A percentile compares a stretch with the other conserved stretches of the same genome.
These are phyloP conservation scores for Sporothrix humicola DNA, from an alignment of 2,329 filamentous ascomycete species.

Conservation along the genomic window DNA sequence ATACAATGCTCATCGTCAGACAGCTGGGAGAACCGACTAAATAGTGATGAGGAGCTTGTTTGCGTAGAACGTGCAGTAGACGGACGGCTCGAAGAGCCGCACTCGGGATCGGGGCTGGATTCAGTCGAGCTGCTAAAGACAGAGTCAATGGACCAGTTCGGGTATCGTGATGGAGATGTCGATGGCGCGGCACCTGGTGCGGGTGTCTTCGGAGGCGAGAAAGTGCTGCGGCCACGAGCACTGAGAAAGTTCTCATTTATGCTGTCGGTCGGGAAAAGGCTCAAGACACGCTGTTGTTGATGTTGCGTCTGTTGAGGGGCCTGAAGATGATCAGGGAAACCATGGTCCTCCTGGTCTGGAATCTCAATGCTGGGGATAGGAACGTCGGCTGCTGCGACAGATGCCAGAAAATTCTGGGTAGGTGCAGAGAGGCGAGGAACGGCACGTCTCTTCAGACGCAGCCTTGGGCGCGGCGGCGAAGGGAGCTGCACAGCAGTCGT, in stretches of 20 bases:
- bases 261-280: constrained; percentile 38
- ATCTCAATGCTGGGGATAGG: constrained; percentile 70
- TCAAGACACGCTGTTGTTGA: not conserved
- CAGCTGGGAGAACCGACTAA: constrained; percentile 61
- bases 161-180: constrained; percentile 55
- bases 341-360: constrained; percentile 48
- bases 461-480: constrained; percentile 59
- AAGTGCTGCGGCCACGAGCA: constrained; percentile 49
- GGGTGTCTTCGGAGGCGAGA: constrained; percentile 66
- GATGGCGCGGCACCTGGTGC: constrained; percentile 54
- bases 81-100: constrained; percentile 57
- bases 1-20: constrained; percentile 63
- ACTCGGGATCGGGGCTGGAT: constrained; percentile 64
- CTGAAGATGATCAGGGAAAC: not conserved
- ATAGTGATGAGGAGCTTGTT: constrained; percentile 59
- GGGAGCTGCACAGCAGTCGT: constrained; percentile 49
- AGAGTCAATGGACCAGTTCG: constrained; percentile 65
- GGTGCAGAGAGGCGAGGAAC: constrained; percentile 59
- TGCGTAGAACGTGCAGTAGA: constrained; percentile 65
- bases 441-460: constrained; percentile 62
- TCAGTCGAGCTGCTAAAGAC: constrained; percentile 60
- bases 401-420: constrained; percentile 70
- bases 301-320: constrained; percentile 16
- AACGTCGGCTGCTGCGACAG: constrained; percentile 68
- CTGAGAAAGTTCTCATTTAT: constrained; percentile 41